Evolutionary conservation across 202 grass and related monocot genomes (phyloP), one percentile per base, ranked within the genome.

Genomic region (Bolboschoenoplectus hybrid): DNA sequence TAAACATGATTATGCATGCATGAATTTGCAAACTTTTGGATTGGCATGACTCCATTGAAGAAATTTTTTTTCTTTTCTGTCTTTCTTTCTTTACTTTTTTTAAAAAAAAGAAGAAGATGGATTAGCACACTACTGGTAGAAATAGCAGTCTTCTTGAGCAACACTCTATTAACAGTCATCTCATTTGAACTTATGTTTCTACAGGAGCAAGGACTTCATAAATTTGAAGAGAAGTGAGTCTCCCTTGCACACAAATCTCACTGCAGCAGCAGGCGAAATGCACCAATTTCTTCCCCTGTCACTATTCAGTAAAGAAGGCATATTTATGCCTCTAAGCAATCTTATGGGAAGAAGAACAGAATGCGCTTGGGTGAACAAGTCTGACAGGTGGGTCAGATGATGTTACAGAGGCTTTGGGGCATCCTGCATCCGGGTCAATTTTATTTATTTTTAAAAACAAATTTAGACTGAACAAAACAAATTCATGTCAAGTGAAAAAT

Each of bases 321-420:
- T 67, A 47, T 88, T 14, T 94, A 97, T 82, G 91, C 86, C 34
- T 90, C 90, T 77, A 97, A 97, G 87, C 82, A 90, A 20, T 93
- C 93, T 86, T 93, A 93, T 74, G 67, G 46, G 6, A 49, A 82
- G 9, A 83, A 66, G 82, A 64, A 46, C n/a, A 83, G 90, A n/a
- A 2, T 92, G 86, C 88, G 39, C 60, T 1, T 92, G 89, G 89
- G 86, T 72, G 71, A 91, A 91, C 82, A 88, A 91, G 77, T 93
- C 89, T 14, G 91, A 97, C 82, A 89, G 86, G 63, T 0, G 36
- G 83, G 26, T 58, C 85, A 11, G 90, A 92, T 71, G 88, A 89
- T 78, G 5, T 97, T 63, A 79, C 61, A 66, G 85, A 44, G 90
- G 90, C 41, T 94, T 87, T 89, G 88, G 57, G 90, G 89, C 19